These are phyloP conservation scores for Tribonema minus DNA, from an alignment of 108 stramenopile genomes.

Conservation along the genomic window DNA sequence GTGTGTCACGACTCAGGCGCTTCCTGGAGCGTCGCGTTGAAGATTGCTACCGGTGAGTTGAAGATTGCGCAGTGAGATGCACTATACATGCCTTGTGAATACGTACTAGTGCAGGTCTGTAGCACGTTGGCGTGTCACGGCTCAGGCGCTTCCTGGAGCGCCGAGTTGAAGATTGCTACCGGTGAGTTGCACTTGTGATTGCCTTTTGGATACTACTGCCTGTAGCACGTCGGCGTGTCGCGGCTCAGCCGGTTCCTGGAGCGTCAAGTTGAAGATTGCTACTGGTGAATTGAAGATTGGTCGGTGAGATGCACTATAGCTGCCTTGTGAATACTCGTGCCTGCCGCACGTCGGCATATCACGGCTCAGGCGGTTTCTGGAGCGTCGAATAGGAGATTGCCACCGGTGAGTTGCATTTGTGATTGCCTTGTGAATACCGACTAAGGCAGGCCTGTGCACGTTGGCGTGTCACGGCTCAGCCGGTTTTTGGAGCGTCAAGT, in stretches of 20 bases:
- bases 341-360: slow-evolving; percentile 51
- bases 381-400: slow-evolving; percentile 77
- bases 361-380: slow-evolving; percentile 74
- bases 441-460: slow-evolving; percentile 19
- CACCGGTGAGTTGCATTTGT: too few relatives aligned
- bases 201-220: too few relatives aligned
- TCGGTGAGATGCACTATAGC: too few relatives aligned
- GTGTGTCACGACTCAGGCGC: slow-evolving; percentile 65
- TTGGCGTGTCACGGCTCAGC: slow-evolving; percentile 64
- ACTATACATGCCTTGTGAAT: too few relatives aligned
- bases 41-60: slow-evolving; percentile 81
- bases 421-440: too few relatives aligned
- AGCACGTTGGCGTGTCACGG: slow-evolving; percentile 55
- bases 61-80: too few relatives aligned
- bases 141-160: slow-evolving; percentile 76
- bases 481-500: slow-evolving; percentile 78
- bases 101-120: too few relatives aligned
- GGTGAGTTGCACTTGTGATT: too few relatives aligned
- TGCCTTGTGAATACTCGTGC: too few relatives aligned
- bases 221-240: slow-evolving; percentile 50
- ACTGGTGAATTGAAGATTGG: too few relatives aligned
- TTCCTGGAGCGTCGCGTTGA: slow-evolving; percentile 83
- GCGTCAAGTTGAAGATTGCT: slow-evolving; percentile 76
- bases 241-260: slow-evolving; percentile 77
- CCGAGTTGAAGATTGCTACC: slow-evolving; percentile 82